Base-by-base conservation (phyloP, 2,329 filamentous ascomycete species). In the Cordyceps javanica region DNA sequence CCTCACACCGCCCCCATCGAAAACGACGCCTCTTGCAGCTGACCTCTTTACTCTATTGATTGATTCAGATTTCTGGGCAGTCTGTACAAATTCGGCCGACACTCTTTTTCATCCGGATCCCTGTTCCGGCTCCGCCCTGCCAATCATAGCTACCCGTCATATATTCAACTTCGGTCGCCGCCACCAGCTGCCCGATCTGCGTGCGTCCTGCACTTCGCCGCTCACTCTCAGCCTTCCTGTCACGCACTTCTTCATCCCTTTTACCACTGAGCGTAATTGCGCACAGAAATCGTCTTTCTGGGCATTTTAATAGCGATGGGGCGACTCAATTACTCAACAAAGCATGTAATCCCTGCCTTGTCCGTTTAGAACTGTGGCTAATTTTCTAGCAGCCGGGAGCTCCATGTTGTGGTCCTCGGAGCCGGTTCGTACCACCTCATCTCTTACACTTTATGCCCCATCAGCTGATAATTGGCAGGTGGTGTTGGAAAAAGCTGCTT, bases 401-500 rank as follows among this genome's bases (percentile, higher is more conserved):
- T 91, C 69, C 86, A 91, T 72, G 88, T 91, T 69, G 89, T 91
- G 66, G 89, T 92, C 62, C 78, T 92, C 64, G 89, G 89, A 70
- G 87, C 89, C 77, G 89, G 87, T 89, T 75, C 69, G 82, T 75
- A 57, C 57, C 59, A 57, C 53, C 59, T 61, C 59, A 57, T 23
- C 45, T 55, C 53, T 50, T 60, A 63, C 58, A 69, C 74, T 57
- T 41, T 19, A 32, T 52, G 59, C 55, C 52, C 57, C 23, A 16
- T 41, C 14, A 19, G 41, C 55, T 53, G 55, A 59, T 61, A 58
- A 57, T 59, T 57, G 59, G 3, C 45, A 91, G 89, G 91, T 75
- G 91, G 91, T 71, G 91, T 96, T 69, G 91, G 91, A 61, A 96
- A 96, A 75, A 95, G 90, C 72, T 95, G 91, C 79, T 78, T 96